Evolutionary conservation across 2,329 filamentous ascomycete species (phyloP).

Genomic region (Rhynchosporium secalis): DNA sequence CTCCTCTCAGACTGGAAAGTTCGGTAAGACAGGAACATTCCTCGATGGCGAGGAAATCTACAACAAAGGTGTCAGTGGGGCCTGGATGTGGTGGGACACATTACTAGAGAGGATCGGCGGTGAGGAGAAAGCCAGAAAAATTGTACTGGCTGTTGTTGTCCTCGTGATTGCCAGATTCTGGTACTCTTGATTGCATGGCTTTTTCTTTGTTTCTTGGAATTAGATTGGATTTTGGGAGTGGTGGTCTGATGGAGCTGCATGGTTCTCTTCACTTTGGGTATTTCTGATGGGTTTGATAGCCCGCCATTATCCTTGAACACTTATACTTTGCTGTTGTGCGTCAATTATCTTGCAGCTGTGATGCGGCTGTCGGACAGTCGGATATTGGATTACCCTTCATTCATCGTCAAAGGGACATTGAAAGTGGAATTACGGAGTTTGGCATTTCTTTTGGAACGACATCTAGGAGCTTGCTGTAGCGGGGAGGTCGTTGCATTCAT

Average conservation of each 20-base stretch:
- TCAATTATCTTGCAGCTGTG: no score
- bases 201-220: not conserved
- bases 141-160: not conserved
- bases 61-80: slow-evolving; percentile 5
- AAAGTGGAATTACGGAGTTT: no score
- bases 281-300: no score
- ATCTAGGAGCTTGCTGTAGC: no score
- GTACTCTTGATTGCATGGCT: not conserved
- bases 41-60: slow-evolving; percentile 11
- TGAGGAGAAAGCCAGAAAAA: not conserved
- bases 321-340: no score
- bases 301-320: no score
- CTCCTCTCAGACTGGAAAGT: not conserved
- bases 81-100: slow-evolving; percentile 5
- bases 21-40: not conserved
- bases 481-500: no score
- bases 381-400: no score
- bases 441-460: no score
- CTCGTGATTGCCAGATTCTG: not conserved
- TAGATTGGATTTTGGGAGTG: not conserved
- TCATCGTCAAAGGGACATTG: no score
- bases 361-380: no score
- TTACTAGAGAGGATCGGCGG: not conserved
- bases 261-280: no score
- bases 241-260: not conserved